Evolutionary conservation across 305 asterid genomes (phyloP).

Genomic region (Salvia sclarea): DNA sequence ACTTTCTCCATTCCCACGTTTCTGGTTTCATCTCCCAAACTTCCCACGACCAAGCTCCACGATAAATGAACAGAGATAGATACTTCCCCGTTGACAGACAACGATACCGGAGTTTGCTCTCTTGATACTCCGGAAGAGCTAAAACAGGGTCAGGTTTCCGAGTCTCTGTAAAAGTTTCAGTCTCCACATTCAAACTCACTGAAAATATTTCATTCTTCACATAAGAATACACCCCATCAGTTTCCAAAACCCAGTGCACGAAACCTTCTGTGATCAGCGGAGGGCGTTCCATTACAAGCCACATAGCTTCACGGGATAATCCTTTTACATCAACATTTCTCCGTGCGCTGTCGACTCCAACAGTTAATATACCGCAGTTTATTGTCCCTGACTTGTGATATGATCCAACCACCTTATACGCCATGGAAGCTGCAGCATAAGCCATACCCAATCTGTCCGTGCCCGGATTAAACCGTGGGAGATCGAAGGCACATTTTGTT

Average conservation of each 20-base stretch:
- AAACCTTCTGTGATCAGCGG: background rate
- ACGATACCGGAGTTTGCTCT: background rate
- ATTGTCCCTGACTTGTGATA: background rate
- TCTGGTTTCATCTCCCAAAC: conserved; percentile 7
- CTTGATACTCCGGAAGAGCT: too few relatives aligned
- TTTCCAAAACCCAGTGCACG: background rate
- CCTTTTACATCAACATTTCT: background rate
- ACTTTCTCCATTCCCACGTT: background rate
- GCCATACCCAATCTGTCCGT: background rate
- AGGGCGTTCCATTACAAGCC: background rate
- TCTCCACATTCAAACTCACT: background rate
- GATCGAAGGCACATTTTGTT: background rate
- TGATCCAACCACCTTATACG: background rate
- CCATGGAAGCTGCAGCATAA: conserved; percentile 2
- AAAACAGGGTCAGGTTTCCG: too few relatives aligned
- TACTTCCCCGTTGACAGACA: background rate
- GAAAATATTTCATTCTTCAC: background rate
- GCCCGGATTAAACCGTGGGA: background rate
- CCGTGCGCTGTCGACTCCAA: background rate
- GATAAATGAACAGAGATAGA: background rate
- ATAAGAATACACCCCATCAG: background rate
- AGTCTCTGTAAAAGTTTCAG: background rate
- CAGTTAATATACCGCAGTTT: background rate
- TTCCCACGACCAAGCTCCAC: background rate
- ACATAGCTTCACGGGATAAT: background rate